Percentiles rank a stretch among this genome's conserved stretches.
phyloP scores from a whole-genome alignment of 495 filamentous ascomycete species.

The Staphylotrichum longicolle region DNA sequence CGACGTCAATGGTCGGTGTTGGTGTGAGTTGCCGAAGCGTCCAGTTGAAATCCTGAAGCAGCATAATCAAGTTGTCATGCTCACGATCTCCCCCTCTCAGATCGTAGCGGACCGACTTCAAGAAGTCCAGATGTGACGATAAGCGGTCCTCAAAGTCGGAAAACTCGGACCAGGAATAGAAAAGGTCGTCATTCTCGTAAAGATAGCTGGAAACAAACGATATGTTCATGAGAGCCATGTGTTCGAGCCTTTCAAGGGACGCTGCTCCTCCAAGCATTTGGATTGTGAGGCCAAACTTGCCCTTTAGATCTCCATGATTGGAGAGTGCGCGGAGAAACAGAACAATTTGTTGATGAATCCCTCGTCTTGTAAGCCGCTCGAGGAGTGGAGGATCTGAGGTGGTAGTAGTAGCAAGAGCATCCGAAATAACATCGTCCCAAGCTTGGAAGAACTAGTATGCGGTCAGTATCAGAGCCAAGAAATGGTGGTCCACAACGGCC shows the following conservation, averaged over 20 bases:
- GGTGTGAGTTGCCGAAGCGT: conserved; percentile 1
- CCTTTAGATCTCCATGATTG: conserved; percentile 13
- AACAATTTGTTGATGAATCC: conserved; percentile 13
- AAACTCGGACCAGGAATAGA: no score
- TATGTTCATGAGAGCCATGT: no score
- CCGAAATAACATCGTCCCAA: conserved; percentile 7
- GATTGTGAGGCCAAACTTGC: conserved; percentile 3
- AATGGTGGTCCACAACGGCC: background rate
- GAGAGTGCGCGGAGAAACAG: conserved; percentile 9
- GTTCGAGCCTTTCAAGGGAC: no score
- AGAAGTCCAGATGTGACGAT: background rate
- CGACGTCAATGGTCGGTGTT: background rate
- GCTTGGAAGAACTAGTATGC: conserved; percentile 5
- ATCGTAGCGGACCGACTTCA: conserved; percentile 8
- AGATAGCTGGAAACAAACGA: no score
- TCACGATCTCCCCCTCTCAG: background rate
- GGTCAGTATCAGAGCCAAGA: background rate
- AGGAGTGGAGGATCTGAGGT: no score
- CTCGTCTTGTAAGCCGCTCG: background rate
- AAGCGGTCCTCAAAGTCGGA: no score
- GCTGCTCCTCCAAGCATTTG: background rate
- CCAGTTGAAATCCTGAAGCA: conserved; percentile 11
- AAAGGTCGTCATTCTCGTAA: no score
- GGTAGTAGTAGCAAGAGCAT: background rate
- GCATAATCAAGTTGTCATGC: conserved; percentile 3